phyloP scores from a whole-genome alignment of 768 basidiomycete genomes.

The Auriscalpium vulgare region DNA sequence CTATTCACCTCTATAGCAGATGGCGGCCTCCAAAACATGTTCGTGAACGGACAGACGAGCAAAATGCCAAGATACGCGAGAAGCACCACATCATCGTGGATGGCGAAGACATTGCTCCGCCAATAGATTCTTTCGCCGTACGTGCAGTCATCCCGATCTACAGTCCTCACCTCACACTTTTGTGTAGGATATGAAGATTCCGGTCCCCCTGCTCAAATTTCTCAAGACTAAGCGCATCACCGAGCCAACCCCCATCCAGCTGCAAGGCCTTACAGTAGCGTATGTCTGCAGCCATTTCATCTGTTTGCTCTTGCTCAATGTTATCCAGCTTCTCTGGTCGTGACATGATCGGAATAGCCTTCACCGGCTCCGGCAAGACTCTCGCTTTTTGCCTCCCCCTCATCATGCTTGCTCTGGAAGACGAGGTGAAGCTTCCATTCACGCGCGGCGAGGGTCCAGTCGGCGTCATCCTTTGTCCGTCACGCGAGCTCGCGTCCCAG shows the following conservation, averaged over 20 bases:
- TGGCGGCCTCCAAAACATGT: slow-evolving; percentile 88
- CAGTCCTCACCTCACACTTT: not conserved
- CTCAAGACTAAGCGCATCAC: slow-evolving; percentile 81
- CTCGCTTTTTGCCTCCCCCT: slow-evolving; percentile 97
- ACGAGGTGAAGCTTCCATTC: slow-evolving; percentile 86
- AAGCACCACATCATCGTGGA: slow-evolving; percentile 94
- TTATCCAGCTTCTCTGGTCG: slow-evolving; percentile 76
- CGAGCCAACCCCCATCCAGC: slow-evolving; percentile 89
- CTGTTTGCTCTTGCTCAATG: slow-evolving; percentile 3
- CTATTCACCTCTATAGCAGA: slow-evolving; percentile 31
- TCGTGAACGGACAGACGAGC: slow-evolving; percentile 56
- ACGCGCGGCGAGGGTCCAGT: slow-evolving; percentile 92
- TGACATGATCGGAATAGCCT: slow-evolving; percentile 98
- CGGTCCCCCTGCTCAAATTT: slow-evolving; percentile 72
- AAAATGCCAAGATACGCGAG: slow-evolving; percentile 71
- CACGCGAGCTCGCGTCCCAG: slow-evolving; percentile 92
- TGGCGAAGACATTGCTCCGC: slow-evolving; percentile 88
- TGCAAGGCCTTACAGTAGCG: slow-evolving; percentile 96
- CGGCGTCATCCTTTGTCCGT: slow-evolving; percentile 94
- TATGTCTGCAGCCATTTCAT: slow-evolving; percentile 30
- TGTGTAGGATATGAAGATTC: slow-evolving; percentile 95
- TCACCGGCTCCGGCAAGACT: slow-evolving; percentile 98
- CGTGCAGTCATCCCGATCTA: slow-evolving; percentile 4
- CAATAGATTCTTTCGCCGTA: slow-evolving; percentile 83
- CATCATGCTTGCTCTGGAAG: slow-evolving; percentile 93